Evolutionary conservation across 768 basidiomycete species (phyloP).

Genomic region (Leucosporidium scottii): DNA sequence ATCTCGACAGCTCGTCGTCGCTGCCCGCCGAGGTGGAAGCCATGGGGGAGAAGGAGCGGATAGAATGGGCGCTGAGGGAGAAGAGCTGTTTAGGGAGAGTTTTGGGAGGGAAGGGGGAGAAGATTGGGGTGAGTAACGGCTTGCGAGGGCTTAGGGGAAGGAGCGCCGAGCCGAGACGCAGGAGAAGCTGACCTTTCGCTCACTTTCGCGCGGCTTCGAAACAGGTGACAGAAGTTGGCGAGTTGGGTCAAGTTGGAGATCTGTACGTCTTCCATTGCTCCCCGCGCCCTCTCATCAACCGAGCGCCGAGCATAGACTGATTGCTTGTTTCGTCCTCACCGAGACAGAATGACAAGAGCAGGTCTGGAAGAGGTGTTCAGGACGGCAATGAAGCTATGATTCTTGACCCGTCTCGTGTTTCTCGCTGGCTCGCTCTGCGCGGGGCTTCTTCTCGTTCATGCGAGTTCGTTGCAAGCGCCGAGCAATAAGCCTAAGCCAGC

Average conservation of each 20-base stretch:
- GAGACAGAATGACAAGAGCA: conserved; percentile 22
- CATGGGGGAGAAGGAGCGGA: background rate
- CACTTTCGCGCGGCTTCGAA: too few relatives aligned
- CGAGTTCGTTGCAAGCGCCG: too few relatives aligned
- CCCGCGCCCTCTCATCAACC: background rate
- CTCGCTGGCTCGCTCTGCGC: too few relatives aligned
- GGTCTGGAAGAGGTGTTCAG: conserved; percentile 23
- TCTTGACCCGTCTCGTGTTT: too few relatives aligned
- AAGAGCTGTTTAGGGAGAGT: background rate
- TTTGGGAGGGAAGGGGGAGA: conserved; percentile 10
- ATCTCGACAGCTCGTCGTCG: background rate
- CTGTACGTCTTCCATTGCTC: conserved; percentile 18
- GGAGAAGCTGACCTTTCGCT: too few relatives aligned
- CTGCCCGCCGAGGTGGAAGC: background rate
- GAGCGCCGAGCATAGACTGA: too few relatives aligned
- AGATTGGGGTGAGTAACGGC: too few relatives aligned
- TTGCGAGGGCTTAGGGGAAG: too few relatives aligned
- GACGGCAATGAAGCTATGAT: conserved; percentile 31
- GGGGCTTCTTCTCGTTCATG: too few relatives aligned
- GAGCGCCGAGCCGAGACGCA: too few relatives aligned
- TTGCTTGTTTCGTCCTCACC: background rate
- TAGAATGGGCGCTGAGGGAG: background rate
- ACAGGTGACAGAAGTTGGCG: conserved; percentile 26
- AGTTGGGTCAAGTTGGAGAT: conserved; percentile 26
- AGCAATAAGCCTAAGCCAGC: too few relatives aligned